These are phyloP conservation scores for Primulina huaijiensis DNA, from an alignment of 257 asterid species.

Conservation along the genomic window DNA sequence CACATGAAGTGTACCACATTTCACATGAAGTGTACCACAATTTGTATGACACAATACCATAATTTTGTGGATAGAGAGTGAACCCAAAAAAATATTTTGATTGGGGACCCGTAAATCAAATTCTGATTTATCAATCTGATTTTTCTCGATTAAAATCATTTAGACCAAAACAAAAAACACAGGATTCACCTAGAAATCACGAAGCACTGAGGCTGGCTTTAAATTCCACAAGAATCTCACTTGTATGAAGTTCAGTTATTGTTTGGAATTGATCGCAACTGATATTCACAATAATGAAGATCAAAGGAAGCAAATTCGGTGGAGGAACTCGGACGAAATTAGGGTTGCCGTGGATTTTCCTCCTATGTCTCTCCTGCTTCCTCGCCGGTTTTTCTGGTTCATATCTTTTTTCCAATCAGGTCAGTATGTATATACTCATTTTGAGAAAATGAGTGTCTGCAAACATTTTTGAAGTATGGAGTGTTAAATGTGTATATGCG, in stretches of 20 bases:
- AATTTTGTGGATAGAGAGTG: no score
- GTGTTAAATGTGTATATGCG: neutral
- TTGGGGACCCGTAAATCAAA: no score
- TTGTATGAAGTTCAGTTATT: neutral
- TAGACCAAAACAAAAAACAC: neutral
- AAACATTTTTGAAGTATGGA: neutral
- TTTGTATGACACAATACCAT: no score
- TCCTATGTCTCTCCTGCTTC: slow-evolving; percentile 72
- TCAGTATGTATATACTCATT: slow-evolving; percentile 3
- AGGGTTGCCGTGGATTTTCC: slow-evolving; percentile 61
- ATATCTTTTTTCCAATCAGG: slow-evolving; percentile 72
- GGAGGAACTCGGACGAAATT: slow-evolving; percentile 43
- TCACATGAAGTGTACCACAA: no score
- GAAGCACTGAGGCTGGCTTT: neutral
- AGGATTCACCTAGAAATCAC: no score
- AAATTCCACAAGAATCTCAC: no score
- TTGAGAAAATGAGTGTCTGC: neutral
- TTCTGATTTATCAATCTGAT: no score
- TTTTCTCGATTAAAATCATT: neutral
- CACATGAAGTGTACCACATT: no score
- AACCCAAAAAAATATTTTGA: no score
- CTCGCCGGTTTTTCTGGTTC: slow-evolving; percentile 83
- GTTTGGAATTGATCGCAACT: neutral
- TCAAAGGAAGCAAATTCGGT: slow-evolving; percentile 52
- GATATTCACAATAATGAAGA: slow-evolving; percentile 42